phyloP scores from a whole-genome alignment of 1,284 basidiomycete genomes.

The Athelia psychrophila region DNA sequence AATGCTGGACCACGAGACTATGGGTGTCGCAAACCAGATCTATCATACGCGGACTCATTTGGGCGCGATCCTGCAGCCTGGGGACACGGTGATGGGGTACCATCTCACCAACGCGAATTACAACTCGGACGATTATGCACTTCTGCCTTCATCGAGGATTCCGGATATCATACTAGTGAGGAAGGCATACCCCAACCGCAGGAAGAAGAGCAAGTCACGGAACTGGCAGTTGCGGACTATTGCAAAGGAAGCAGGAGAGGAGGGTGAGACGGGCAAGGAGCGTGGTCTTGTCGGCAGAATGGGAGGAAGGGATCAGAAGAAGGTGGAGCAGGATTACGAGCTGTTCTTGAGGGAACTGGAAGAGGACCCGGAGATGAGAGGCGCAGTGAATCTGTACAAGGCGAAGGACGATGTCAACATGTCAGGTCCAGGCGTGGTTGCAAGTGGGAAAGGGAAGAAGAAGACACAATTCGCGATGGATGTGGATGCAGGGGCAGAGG shows the following conservation, averaged over 20 bases:
- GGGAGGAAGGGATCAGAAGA: constrained; percentile 89
- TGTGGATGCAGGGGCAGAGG: constrained; percentile 50
- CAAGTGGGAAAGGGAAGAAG: constrained; percentile 41
- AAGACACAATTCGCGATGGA: constrained; percentile 59
- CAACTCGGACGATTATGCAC: constrained; percentile 86
- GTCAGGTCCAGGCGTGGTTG: constrained; percentile 32
- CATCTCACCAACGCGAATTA: constrained; percentile 89
- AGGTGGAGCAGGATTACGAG: constrained; percentile 97
- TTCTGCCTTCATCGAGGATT: constrained; percentile 70
- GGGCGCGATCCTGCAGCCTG: constrained; percentile 92
- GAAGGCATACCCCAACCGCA: constrained; percentile 93
- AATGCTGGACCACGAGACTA: constrained; percentile 59
- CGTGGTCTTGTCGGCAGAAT: constrained; percentile 86
- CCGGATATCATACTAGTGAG: constrained; percentile 94
- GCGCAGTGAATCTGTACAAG: constrained; percentile 89
- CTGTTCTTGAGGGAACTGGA: constrained; percentile 93
- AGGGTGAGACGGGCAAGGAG: constrained; percentile 70
- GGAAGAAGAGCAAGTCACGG: constrained; percentile 88
- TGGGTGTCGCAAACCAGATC: constrained; percentile 68
- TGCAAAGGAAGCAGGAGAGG: constrained; percentile 89
- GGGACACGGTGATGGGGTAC: constrained; percentile 92
- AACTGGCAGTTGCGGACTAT: constrained; percentile 92
- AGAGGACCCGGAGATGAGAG: constrained; percentile 93
- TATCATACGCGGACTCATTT: constrained; percentile 97
- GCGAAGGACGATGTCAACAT: constrained; percentile 49